Conservation (phyloP, 202 grass and related monocot species). For the Panicum virgatum region DNA sequence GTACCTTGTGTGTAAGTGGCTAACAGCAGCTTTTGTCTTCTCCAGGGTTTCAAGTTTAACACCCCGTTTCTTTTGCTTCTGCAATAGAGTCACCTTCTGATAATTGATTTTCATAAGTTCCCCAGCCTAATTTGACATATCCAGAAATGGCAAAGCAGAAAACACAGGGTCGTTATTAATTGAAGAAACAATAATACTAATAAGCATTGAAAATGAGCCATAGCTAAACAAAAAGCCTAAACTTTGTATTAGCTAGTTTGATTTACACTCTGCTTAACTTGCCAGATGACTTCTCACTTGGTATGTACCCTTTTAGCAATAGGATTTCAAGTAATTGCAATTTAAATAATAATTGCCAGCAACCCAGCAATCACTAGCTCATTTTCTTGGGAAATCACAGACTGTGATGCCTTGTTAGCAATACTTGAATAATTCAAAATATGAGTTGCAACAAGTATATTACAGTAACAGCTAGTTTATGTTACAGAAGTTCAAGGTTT, state of each 20-base stretch:
- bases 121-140: conserved; percentile 62
- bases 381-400: background rate
- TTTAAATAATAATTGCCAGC: background rate
- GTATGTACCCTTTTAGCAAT: too few relatives aligned
- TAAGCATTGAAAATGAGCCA: conserved; percentile 12
- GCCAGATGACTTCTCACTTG: conserved; percentile 23
- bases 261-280: conserved; percentile 2
- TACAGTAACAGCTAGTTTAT: background rate
- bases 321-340: background rate
- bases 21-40: conserved; percentile 82
- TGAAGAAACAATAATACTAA: background rate
- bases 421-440: conserved; percentile 6
- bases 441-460: background rate
- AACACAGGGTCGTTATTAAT: conserved; percentile 18
- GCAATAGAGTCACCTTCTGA: conserved; percentile 72
- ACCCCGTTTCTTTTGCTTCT: conserved; percentile 81
- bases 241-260: conserved; percentile 19
- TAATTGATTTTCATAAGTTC: conserved; percentile 95
- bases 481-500: conserved; percentile 9
- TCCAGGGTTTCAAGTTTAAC: conserved; percentile 60
- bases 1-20: conserved; percentile 93
- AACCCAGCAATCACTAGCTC: background rate
- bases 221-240: background rate
- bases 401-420: background rate
- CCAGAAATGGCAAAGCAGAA: conserved; percentile 15